Evolutionary conservation across 305 asterid genomes (phyloP).

Genomic region (Fraxinus baroniana): DNA sequence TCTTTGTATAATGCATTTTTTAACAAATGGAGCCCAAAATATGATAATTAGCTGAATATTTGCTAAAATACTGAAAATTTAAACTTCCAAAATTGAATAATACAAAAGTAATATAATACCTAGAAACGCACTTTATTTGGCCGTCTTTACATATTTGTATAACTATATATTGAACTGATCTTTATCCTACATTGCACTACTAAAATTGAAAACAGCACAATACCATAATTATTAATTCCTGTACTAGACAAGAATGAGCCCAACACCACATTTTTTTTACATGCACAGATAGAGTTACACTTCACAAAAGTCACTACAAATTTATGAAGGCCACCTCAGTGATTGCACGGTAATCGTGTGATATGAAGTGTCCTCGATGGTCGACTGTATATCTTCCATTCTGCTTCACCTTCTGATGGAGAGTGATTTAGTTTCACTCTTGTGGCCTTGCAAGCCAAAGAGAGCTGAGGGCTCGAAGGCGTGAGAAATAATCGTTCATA

Average conservation of each 20-base stretch:
- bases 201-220: conserved; percentile 6
- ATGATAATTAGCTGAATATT: background rate
- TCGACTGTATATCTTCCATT: background rate
- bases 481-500: conserved; percentile 51
- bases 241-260: conserved; percentile 4
- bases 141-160: conserved; percentile 16
- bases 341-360: background rate
- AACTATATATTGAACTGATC: background rate
- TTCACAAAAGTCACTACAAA: conserved; percentile 6
- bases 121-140: background rate
- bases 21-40: no score
- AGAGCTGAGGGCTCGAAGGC: conserved; percentile 65
- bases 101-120: background rate
- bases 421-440: conserved; percentile 24
- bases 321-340: background rate
- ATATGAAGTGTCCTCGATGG: background rate
- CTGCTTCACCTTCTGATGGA: background rate
- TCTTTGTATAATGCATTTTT: no score
- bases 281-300: background rate
- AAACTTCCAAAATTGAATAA: background rate
- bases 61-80: background rate
- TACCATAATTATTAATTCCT: conserved; percentile 9
- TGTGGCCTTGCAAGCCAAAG: conserved; percentile 67
- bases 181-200: conserved; percentile 9
- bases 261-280: background rate